Evolutionary conservation across 1,284 basidiomycete species (phyloP).

Genomic region (Wolfiporia cocos): DNA sequence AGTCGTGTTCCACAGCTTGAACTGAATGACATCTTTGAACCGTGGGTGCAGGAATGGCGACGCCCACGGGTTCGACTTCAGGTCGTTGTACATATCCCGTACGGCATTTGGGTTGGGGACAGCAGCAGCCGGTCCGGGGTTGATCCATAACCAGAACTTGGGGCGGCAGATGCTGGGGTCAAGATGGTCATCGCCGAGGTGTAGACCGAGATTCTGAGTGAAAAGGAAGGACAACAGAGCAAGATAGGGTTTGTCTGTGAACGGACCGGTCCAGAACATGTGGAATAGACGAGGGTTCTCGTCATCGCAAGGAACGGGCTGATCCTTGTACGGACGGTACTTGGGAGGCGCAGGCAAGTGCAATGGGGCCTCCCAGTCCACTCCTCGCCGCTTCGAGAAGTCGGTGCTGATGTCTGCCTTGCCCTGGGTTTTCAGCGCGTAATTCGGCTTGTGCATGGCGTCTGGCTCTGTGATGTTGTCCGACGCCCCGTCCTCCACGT

Average conservation of each 20-base stretch:
- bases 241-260: conserved; percentile 77
- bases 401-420: conserved; percentile 32
- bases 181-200: conserved; percentile 33
- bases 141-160: conserved; percentile 72
- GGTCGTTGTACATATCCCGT: conserved; percentile 50
- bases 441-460: conserved; percentile 16
- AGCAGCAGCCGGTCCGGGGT: conserved; percentile 53
- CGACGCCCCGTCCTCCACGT: conserved; percentile 44
- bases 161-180: conserved; percentile 49
- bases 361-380: conserved; percentile 37
- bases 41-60: conserved; percentile 63
- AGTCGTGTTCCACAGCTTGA: conserved; percentile 70
- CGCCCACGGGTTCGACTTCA: conserved; percentile 60
- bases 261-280: conserved; percentile 79
- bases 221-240: conserved; percentile 70
- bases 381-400: conserved; percentile 36
- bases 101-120: conserved; percentile 49
- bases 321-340: conserved; percentile 33
- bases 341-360: conserved; percentile 29
- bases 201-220: conserved; percentile 70
- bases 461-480: conserved; percentile 29
- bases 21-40: conserved; percentile 61
- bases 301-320: conserved; percentile 47
- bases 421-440: conserved; percentile 19
- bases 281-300: conserved; percentile 68